Conservation (phyloP, 2,329 filamentous ascomycete species). For the Colletotrichum sp. region DNA sequence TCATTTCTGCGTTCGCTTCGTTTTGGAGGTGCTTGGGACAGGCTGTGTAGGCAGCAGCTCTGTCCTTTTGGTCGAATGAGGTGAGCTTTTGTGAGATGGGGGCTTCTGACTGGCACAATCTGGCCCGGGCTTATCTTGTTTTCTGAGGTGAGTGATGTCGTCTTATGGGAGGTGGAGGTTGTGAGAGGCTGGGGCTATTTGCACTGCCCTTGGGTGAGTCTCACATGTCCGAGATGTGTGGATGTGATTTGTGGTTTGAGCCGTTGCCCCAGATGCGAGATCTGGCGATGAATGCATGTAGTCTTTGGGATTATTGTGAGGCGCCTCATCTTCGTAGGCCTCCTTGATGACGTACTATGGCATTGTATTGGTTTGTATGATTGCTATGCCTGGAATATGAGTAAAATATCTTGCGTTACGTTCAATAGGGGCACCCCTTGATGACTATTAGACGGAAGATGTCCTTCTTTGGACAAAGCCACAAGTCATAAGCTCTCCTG, state of each 20-base stretch:
- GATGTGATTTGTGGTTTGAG: background rate
- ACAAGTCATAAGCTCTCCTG: accelerated
- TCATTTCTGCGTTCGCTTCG: background rate
- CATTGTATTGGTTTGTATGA: background rate
- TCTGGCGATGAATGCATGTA: background rate
- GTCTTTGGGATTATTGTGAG: background rate
- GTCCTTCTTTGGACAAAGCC: background rate
- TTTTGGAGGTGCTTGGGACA: background rate
- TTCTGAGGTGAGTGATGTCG: background rate
- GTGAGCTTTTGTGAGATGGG: background rate
- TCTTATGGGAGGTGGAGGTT: background rate
- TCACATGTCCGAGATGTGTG: background rate
- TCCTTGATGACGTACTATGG: background rate
- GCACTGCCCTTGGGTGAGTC: background rate
- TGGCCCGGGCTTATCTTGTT: background rate
- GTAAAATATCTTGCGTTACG: accelerated
- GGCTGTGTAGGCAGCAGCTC: background rate
- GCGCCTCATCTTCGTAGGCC: background rate
- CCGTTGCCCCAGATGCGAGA: background rate
- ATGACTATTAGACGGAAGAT: accelerated
- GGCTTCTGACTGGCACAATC: background rate
- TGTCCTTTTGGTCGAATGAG: background rate
- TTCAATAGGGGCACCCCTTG: background rate
- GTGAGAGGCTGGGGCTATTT: background rate
- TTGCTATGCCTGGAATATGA: background rate